Conservation (phyloP, 768 basidiomycete species). For the Lactarius tabidus region DNA sequence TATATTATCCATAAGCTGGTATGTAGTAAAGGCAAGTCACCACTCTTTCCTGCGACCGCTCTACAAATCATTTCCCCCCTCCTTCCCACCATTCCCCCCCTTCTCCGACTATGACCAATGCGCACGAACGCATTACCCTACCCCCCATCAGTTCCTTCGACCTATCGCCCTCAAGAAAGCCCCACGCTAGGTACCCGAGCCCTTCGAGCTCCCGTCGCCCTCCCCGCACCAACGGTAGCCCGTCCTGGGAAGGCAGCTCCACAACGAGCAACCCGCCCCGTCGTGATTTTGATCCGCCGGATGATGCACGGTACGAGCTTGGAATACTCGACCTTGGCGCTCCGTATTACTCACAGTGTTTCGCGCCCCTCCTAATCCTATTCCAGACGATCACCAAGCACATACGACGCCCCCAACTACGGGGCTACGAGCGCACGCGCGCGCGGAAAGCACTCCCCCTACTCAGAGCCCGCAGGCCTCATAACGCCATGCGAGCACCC, state of each 20-base stretch:
- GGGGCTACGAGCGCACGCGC: neutral
- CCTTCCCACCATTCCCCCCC: neutral
- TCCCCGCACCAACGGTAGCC: constrained; percentile 7
- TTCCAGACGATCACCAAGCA: neutral
- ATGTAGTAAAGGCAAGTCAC: constrained; percentile 13
- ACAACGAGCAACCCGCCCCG: constrained; percentile 1
- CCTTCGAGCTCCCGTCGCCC: neutral
- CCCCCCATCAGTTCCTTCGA: constrained; percentile 22
- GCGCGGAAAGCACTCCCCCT: constrained; percentile 12
- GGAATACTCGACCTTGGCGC: neutral
- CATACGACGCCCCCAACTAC: constrained; percentile 6
- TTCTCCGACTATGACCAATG: constrained; percentile 20
- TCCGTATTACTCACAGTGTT: neutral
- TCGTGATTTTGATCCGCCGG: neutral
- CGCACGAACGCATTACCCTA: constrained; percentile 21
- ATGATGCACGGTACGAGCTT: constrained; percentile 7
- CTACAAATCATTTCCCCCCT: constrained; percentile 1
- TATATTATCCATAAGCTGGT: constrained; percentile 19
- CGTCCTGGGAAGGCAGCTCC: constrained; percentile 17
- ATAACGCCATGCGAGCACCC: constrained; percentile 3
- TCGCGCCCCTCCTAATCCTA: neutral
- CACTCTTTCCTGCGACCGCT: constrained; percentile 9
- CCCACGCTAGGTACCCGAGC: neutral
- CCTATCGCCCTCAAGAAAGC: constrained; percentile 8
- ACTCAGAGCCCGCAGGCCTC: constrained; percentile 14